A percentile compares a stretch with the other conserved stretches of the same genome.
phyloP scores from a whole-genome alignment of 495 filamentous ascomycete species.

The Rostrohypoxylon terebratum region DNA sequence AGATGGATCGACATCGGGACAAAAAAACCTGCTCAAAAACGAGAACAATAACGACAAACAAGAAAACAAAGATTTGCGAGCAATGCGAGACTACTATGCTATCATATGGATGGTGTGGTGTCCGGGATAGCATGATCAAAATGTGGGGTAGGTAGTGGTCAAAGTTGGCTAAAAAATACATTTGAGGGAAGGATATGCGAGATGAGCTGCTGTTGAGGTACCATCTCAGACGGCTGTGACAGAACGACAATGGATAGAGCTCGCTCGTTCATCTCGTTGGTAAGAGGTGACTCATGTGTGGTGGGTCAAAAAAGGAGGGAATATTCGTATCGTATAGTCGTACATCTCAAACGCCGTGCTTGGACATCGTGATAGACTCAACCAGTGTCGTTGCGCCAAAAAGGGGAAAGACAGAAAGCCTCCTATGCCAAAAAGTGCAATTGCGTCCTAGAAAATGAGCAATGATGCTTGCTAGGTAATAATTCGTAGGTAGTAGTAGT shows the following conservation, averaged over 20 bases:
- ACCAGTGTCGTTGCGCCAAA: conserved; percentile 34
- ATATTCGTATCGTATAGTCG: conserved; percentile 38
- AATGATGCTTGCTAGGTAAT: conserved; percentile 12
- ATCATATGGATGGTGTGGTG: no score
- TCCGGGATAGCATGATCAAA: conserved; percentile 23
- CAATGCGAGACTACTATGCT: conserved; percentile 15
- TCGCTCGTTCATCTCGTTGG: neutral
- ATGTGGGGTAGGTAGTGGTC: neutral
- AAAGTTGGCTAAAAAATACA: conserved; percentile 15
- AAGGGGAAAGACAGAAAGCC: conserved; percentile 31
- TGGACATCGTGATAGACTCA: conserved; percentile 34
- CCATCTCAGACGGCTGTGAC: conserved; percentile 1
- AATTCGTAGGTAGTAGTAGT: neutral
- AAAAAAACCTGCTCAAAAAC: conserved; percentile 6
- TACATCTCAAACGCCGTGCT: conserved; percentile 44
- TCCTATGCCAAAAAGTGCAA: conserved; percentile 27
- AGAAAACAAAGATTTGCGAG: conserved; percentile 15
- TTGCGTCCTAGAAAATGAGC: conserved; percentile 22
- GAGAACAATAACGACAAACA: neutral
- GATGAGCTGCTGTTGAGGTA: conserved; percentile 7
- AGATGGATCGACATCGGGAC: conserved; percentile 1
- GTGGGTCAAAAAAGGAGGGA: conserved; percentile 13
- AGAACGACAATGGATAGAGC: conserved; percentile 13
- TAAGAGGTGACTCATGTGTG: neutral
- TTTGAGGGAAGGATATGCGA: conserved; percentile 7